A percentile compares a stretch with the other conserved stretches of the same genome.
These are phyloP conservation scores for Hirschioporus abietinus DNA, from an alignment of 768 basidiomycete genomes.

Conservation along the genomic window DNA sequence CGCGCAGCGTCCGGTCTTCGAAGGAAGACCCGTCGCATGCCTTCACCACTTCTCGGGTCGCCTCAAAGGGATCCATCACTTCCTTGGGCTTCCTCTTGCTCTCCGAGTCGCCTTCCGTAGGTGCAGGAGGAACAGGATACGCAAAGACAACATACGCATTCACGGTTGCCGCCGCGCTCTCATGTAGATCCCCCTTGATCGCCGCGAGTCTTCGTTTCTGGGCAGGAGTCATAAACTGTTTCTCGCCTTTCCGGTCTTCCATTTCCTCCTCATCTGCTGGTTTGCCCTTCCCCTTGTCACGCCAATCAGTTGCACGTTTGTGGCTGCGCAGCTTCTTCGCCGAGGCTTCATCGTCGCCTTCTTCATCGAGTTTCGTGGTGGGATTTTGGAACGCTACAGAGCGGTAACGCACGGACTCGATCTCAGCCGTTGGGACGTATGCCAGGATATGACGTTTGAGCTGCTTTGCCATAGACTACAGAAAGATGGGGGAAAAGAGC, in stretches of 20 bases:
- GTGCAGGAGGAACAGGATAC: constrained; percentile 41
- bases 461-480: constrained; percentile 67
- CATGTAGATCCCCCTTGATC: constrained; percentile 89
- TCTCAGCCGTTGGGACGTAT: constrained; percentile 66
- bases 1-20: constrained; percentile 71
- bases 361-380: constrained; percentile 53
- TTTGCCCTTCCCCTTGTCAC: constrained; percentile 7
- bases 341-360: constrained; percentile 35
- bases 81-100: constrained; percentile 48
- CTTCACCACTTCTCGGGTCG: constrained; percentile 52
- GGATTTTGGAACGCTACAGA: constrained; percentile 88
- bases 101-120: constrained; percentile 27
- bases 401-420: constrained; percentile 91
- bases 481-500: constrained; percentile 8
- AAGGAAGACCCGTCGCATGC: constrained; percentile 67
- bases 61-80: constrained; percentile 64
- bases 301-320: constrained; percentile 16
- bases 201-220: constrained; percentile 95
- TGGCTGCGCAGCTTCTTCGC: constrained; percentile 15
- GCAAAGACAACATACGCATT: constrained; percentile 94
- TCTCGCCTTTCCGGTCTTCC: constrained; percentile 37
- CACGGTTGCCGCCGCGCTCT: constrained; percentile 56
- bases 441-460: constrained; percentile 73
- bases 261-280: constrained; percentile 9
- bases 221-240: constrained; percentile 67